Conservation (phyloP, 495 filamentous ascomycete species). For the Penicillium nucicola region DNA sequence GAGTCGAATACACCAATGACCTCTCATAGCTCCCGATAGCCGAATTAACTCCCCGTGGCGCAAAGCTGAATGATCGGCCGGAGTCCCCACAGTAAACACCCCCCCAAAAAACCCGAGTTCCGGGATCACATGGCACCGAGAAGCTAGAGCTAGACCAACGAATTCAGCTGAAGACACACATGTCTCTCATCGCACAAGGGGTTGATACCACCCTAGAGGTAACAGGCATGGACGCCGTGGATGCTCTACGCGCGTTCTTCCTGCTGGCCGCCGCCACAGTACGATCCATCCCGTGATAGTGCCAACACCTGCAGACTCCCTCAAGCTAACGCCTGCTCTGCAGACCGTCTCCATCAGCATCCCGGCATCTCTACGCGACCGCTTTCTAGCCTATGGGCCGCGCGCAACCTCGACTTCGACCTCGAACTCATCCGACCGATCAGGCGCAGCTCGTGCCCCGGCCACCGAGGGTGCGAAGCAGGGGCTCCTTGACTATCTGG, state of each 20-base stretch:
- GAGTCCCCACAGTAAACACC: constrained; percentile 3
- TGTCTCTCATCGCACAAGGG: constrained; percentile 19
- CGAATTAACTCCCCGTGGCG: constrained; percentile 3
- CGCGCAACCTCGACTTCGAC: constrained; percentile 38
- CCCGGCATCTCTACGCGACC: constrained; percentile 46
- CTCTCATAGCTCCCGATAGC: not conserved
- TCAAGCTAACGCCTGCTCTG: constrained; percentile 15
- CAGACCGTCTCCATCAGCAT: constrained; percentile 55
- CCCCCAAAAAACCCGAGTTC: not conserved
- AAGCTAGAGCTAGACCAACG: not conserved
- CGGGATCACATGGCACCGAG: not conserved
- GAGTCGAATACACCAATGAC: not conserved
- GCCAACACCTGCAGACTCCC: not conserved
- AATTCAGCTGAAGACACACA: constrained; percentile 6
- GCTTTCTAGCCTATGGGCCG: constrained; percentile 59
- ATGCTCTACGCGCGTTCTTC: constrained; percentile 42
- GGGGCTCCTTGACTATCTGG: constrained; percentile 48
- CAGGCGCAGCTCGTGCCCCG: not conserved
- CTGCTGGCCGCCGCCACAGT: constrained; percentile 48
- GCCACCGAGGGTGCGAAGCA: not conserved
- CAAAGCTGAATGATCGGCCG: not conserved
- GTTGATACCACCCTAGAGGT: constrained; percentile 26
- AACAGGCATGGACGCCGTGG: constrained; percentile 39
- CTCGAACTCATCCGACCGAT: constrained; percentile 9
- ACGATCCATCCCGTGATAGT: constrained; percentile 21